A percentile compares a stretch with the other conserved stretches of the same genome.
Conservation (phyloP, 148 eudicot species). For the Arctostaphylos glauca region DNA sequence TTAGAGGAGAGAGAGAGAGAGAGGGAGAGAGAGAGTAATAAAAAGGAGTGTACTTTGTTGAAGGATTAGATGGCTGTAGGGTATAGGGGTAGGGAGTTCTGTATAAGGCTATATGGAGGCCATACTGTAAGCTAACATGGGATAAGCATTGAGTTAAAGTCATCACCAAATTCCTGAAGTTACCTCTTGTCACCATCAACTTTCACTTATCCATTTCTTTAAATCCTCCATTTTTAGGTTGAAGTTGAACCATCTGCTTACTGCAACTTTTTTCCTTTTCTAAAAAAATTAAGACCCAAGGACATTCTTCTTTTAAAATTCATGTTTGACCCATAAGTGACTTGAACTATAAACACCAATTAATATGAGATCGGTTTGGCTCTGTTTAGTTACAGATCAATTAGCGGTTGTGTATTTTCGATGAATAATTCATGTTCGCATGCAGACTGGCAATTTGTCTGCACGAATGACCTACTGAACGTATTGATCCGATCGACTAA, state of each 20-base stretch:
- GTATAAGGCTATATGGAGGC: background rate
- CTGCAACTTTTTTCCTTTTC: background rate
- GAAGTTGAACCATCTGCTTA: background rate
- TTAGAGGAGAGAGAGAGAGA: background rate
- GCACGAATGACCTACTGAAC: too few relatives aligned
- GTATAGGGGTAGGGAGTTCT: background rate
- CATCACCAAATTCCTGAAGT: background rate
- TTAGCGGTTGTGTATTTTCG: too few relatives aligned
- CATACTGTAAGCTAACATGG: background rate
- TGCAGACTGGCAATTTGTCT: too few relatives aligned
- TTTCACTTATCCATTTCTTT: background rate
- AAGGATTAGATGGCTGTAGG: background rate
- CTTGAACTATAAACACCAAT: background rate
- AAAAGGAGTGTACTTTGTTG: background rate
- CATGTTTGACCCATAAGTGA: background rate
- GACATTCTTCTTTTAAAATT: too few relatives aligned
- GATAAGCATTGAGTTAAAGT: background rate
- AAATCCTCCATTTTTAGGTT: background rate
- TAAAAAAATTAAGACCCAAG: too few relatives aligned
- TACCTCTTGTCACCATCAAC: conserved; percentile 11
- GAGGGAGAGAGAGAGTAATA: too few relatives aligned
- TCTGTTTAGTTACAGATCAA: too few relatives aligned
- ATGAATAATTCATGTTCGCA: too few relatives aligned
- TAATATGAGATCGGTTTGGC: background rate
- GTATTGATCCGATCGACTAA: too few relatives aligned